Evolutionary conservation across 495 filamentous ascomycete species (phyloP).

Genomic region (Pyronema omphalodes): DNA sequence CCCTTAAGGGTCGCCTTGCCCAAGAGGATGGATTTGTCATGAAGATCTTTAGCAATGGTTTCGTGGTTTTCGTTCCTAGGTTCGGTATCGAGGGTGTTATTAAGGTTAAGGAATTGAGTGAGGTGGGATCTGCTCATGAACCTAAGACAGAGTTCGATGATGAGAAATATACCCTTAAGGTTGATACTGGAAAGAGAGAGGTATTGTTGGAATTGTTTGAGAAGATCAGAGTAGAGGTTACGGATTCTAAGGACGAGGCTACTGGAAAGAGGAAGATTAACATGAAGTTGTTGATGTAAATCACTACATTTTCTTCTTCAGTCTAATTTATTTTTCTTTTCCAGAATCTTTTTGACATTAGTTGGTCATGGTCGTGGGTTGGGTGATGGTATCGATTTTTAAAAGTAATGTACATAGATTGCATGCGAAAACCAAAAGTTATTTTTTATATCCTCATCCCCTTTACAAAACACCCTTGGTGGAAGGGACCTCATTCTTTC

Average conservation of each 20-base stretch:
- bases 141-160: slow-evolving; percentile 56
- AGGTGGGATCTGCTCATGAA: slow-evolving; percentile 14
- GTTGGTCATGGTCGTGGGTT: too few relatives aligned
- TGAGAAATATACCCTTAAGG: slow-evolving; percentile 55
- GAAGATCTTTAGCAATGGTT: slow-evolving; percentile 90
- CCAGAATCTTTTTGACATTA: too few relatives aligned
- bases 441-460: neutral
- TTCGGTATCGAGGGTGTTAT: slow-evolving; percentile 93
- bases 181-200: slow-evolving; percentile 24
- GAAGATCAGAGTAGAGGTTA: slow-evolving; percentile 72
- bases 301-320: neutral
- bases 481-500: slow-evolving; percentile 73
- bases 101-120: slow-evolving; percentile 60
- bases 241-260: slow-evolving; percentile 76
- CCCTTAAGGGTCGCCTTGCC: slow-evolving; percentile 59
- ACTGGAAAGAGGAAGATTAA: slow-evolving; percentile 84
- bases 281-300: slow-evolving; percentile 38
- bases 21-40: slow-evolving; percentile 89
- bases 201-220: slow-evolving; percentile 64
- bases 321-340: too few relatives aligned
- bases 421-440: neutral
- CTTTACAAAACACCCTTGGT: slow-evolving; percentile 18
- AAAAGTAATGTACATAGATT: too few relatives aligned
- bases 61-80: slow-evolving; percentile 83
- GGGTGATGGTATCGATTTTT: too few relatives aligned